Evolutionary conservation across 139 green algal species (phyloP).

Genomic region (Gonium pectorale): DNA sequence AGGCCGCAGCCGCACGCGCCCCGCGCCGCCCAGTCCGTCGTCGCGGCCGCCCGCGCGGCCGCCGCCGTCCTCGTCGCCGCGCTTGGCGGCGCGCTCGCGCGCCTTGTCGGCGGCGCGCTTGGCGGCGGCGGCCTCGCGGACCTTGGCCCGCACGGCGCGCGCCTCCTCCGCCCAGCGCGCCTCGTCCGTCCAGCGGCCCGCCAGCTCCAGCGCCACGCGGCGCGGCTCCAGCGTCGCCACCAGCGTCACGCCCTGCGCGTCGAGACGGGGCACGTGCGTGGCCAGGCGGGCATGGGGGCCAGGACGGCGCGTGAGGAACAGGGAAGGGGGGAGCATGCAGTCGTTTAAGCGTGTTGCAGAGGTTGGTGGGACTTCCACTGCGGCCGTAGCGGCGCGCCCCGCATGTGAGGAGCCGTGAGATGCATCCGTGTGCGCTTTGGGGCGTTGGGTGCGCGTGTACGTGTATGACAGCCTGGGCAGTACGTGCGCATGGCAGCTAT

Average conservation of each 20-base stretch:
- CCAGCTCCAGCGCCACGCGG: conserved; percentile 55
- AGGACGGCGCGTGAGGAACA: too few relatives aligned
- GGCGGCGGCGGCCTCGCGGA: conserved; percentile 10
- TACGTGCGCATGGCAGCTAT: too few relatives aligned
- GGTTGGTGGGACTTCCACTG: too few relatives aligned
- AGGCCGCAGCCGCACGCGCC: conserved; percentile 25
- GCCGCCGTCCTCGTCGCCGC: conserved; percentile 3
- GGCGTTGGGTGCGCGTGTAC: too few relatives aligned
- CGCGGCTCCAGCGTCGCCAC: conserved; percentile 47
- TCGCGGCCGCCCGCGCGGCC: background rate
- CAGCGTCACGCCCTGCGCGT: conserved; percentile 51
- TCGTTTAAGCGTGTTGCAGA: too few relatives aligned
- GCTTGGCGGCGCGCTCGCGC: conserved; percentile 6
- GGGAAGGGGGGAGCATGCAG: too few relatives aligned
- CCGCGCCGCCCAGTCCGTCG: background rate
- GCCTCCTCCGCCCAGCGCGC: conserved; percentile 42
- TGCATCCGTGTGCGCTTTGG: too few relatives aligned
- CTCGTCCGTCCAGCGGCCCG: conserved; percentile 33
- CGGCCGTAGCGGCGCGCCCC: too few relatives aligned
- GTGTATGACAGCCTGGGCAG: too few relatives aligned
- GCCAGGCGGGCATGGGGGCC: background rate
- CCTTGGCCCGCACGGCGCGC: background rate
- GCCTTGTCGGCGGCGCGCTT: conserved; percentile 16
- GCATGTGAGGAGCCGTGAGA: too few relatives aligned
- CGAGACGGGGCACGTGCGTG: too few relatives aligned